These are phyloP conservation scores for Triticum turgidum DNA, from an alignment of 176 grass and related monocot species.

Conservation along the genomic window DNA sequence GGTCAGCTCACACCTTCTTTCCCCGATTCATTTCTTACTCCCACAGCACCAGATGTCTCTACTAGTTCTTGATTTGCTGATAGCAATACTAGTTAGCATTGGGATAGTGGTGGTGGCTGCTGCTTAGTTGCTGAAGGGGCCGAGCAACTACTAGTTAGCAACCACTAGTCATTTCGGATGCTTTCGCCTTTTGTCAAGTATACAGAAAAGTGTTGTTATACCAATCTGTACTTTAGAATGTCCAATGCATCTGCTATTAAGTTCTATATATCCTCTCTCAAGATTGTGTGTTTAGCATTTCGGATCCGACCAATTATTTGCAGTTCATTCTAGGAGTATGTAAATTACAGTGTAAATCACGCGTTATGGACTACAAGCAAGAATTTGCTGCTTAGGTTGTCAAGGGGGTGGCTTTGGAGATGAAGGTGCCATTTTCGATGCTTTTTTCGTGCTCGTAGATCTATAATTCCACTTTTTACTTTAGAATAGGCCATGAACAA, in stretches of 20 bases:
- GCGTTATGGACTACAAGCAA: background rate
- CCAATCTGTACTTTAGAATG: background rate
- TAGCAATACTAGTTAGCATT: background rate
- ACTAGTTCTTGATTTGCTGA: background rate
- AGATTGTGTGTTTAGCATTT: too few relatives aligned
- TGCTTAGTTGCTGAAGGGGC: background rate
- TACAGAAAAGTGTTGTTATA: background rate
- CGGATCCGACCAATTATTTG: background rate
- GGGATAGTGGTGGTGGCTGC: background rate
- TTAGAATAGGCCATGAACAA: background rate
- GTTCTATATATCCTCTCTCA: too few relatives aligned
- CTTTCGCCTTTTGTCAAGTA: background rate
- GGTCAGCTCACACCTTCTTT: constrained; percentile 37
- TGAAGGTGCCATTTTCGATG: background rate
- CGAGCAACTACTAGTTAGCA: background rate
- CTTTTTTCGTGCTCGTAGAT: background rate
- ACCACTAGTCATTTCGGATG: background rate
- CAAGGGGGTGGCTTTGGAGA: background rate
- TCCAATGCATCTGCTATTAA: background rate
- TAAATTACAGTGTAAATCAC: background rate
- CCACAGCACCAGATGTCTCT: background rate
- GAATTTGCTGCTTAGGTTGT: background rate
- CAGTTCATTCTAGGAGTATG: background rate
- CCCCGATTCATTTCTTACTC: background rate
- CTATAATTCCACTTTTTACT: background rate